Conservation (phyloP, 208 protist species). For the Acanthamoeba royreba region DNA sequence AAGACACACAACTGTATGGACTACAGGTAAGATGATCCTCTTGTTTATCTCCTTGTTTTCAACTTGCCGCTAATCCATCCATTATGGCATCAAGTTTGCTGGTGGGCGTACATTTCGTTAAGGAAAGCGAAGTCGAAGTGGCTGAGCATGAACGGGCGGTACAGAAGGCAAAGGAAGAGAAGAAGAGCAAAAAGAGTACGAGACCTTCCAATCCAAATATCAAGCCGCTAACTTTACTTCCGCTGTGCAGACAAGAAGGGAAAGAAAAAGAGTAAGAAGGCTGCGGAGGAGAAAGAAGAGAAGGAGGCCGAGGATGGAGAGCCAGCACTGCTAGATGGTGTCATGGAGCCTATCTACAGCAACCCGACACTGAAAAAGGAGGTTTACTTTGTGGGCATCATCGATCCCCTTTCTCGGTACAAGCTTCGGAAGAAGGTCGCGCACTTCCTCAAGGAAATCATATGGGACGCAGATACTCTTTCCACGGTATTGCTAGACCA, state of each 20-base stretch:
- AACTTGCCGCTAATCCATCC: background rate
- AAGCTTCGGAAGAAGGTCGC: background rate
- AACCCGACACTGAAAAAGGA: background rate
- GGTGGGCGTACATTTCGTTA: background rate
- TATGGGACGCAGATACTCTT: background rate
- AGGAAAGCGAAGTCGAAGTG: background rate
- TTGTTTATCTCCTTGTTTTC: background rate
- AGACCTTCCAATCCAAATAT: background rate
- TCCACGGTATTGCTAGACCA: background rate
- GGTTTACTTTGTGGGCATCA: constrained; percentile 27
- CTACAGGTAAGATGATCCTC: background rate
- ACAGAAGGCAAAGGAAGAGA: background rate
- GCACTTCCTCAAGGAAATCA: background rate
- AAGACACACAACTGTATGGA: constrained; percentile 41
- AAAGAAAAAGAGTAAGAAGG: background rate
- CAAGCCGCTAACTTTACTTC: too few species aligned
- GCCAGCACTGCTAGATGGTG: background rate
- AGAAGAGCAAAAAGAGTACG: background rate
- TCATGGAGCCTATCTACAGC: background rate
- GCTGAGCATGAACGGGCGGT: background rate
- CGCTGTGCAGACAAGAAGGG: background rate
- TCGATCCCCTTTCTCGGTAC: background rate
- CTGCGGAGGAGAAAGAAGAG: background rate
- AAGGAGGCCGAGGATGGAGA: background rate
- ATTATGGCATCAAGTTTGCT: background rate